Evolutionary conservation across 2,329 filamentous ascomycete species (phyloP).

Genomic region (Alternaria panax): DNA sequence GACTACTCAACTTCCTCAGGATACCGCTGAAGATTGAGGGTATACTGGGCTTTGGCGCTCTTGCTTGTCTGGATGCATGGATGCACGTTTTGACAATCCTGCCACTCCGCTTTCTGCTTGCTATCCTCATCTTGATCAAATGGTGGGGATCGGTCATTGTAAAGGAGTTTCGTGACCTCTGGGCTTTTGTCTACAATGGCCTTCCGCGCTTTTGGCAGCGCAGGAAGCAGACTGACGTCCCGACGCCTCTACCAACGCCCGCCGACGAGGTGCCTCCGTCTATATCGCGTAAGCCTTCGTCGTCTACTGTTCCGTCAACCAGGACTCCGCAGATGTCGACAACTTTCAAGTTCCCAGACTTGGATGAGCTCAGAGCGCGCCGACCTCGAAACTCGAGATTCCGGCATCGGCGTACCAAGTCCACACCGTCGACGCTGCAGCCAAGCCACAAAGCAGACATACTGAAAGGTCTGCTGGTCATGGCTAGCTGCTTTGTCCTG

Average conservation of each 20-base stretch:
- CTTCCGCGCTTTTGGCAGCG: slow-evolving; percentile 78
- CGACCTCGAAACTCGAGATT: slow-evolving; percentile 44
- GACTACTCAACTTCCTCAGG: slow-evolving; percentile 85
- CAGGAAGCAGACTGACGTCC: slow-evolving; percentile 55
- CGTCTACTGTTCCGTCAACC: slow-evolving; percentile 23
- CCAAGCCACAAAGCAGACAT: slow-evolving; percentile 95
- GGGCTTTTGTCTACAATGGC: slow-evolving; percentile 79
- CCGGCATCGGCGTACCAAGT: slow-evolving; percentile 78
- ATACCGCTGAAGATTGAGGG: slow-evolving; percentile 83
- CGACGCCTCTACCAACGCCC: slow-evolving; percentile 36
- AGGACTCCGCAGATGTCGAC: slow-evolving; percentile 27
- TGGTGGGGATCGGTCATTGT: slow-evolving; percentile 80
- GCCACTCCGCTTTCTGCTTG: slow-evolving; percentile 85
- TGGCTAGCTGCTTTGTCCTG: slow-evolving; percentile 82
- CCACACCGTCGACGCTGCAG: slow-evolving; percentile 81
- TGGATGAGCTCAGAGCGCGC: slow-evolving; percentile 38
- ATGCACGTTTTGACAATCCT: slow-evolving; percentile 96
- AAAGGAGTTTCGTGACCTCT: slow-evolving; percentile 75
- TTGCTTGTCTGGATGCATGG: slow-evolving; percentile 95
- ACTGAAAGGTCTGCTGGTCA: slow-evolving; percentile 85
- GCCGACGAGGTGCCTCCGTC: slow-evolving; percentile 38
- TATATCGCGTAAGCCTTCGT: slow-evolving; percentile 37
- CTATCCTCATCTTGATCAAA: slow-evolving; percentile 74
- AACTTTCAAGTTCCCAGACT: slow-evolving; percentile 38
- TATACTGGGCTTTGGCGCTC: slow-evolving; percentile 83